Conservation (phyloP, 139 green algal species). For the Chlorella sp. region DNA sequence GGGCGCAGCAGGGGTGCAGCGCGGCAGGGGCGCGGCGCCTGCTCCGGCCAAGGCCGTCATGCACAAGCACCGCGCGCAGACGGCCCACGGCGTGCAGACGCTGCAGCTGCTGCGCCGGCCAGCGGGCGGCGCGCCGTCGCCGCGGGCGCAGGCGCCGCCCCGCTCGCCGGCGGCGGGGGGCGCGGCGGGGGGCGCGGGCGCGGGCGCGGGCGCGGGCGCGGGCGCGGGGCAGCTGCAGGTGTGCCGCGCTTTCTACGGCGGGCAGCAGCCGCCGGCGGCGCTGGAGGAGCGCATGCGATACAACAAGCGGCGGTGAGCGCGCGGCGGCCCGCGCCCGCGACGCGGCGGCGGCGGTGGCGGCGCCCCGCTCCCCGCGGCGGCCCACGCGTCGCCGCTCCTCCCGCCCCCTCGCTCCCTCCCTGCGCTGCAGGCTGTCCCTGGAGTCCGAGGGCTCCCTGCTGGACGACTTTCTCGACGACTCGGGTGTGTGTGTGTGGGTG, state of each 20-base stretch:
- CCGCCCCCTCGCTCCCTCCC: neutral
- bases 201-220: neutral
- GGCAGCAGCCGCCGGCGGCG: slow-evolving; percentile 19
- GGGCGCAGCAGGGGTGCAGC: neutral
- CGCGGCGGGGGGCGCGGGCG: neutral
- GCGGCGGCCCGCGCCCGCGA: neutral
- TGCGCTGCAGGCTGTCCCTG: slow-evolving; percentile 19
- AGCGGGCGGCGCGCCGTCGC: neutral
- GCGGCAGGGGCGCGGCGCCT: no score
- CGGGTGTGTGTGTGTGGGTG: neutral
- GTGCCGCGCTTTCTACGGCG: slow-evolving; percentile 23
- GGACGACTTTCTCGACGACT: slow-evolving; percentile 25
- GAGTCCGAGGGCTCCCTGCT: neutral
- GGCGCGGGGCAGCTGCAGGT: neutral
- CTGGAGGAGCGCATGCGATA: slow-evolving; percentile 23
- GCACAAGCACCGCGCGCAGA: slow-evolving; percentile 3
- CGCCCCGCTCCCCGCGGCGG: neutral
- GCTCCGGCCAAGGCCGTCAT: slow-evolving; percentile 6
- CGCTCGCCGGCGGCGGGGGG: neutral
- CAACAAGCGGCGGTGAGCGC: slow-evolving; percentile 19
- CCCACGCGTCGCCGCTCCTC: neutral
- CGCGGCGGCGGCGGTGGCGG: no score
- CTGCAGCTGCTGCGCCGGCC: slow-evolving; percentile 18
- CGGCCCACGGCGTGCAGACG: slow-evolving; percentile 18
- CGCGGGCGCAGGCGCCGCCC: neutral